Evolutionary conservation across 2,329 filamentous ascomycete species (phyloP).

Genomic region (Aspergillus alliaceus): DNA sequence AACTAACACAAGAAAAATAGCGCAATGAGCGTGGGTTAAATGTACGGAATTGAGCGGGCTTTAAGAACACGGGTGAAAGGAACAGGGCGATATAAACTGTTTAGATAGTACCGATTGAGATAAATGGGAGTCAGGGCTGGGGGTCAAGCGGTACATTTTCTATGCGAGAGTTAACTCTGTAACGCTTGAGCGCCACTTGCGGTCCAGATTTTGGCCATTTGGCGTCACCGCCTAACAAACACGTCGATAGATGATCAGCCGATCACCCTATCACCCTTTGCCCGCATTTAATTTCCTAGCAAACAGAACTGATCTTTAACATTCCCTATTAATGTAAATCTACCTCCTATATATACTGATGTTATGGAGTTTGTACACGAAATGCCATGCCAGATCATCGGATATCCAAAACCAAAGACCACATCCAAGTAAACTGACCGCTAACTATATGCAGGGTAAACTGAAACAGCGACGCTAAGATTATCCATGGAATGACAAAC

Average conservation of each 20-base stretch:
- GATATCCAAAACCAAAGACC: too few species aligned
- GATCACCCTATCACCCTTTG: neutral
- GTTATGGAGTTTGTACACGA: neutral
- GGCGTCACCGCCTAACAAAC: conserved; percentile 8
- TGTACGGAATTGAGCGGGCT: neutral
- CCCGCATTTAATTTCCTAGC: neutral
- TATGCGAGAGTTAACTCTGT: neutral
- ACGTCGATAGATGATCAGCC: neutral
- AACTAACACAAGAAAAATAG: neutral
- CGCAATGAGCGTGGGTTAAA: neutral
- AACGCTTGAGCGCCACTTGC: neutral
- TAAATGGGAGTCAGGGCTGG: neutral
- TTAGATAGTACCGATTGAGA: neutral
- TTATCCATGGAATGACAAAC: neutral
- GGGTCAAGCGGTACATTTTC: neutral
- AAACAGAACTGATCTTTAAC: neutral
- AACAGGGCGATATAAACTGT: neutral
- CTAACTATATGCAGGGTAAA: neutral
- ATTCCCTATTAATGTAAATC: neutral
- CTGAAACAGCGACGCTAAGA: neutral
- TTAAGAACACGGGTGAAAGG: neutral
- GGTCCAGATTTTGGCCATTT: conserved; percentile 10
- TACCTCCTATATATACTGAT: neutral
- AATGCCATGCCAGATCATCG: neutral
- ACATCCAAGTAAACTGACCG: neutral